Base-by-base conservation (phyloP, 1,284 basidiomycete species). In the Trametes pubescens region DNA sequence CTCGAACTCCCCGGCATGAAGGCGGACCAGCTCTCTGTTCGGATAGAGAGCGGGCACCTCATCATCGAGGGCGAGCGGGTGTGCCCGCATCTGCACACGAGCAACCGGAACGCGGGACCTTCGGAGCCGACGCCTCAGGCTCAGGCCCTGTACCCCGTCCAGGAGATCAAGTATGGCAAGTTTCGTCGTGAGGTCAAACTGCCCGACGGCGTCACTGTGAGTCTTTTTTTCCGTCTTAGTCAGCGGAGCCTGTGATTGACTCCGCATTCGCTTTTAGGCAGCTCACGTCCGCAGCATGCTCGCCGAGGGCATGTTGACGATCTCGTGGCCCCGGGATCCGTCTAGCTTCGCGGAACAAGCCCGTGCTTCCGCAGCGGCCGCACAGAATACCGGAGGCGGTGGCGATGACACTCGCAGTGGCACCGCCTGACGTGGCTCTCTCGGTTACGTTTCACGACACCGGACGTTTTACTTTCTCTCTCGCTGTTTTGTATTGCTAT, bases 1-100 rank as follows among this genome's bases (percentile, higher is more conserved):
- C 81, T 88, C 64, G 87, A 89, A 69, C 72, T 88, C 6, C 86
- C 87, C 22, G 86, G 86, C 8, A 77, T 88, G 56, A 80, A 80
- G 61, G 80, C 77, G n/a, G 73, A 79, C 10, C 81, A 86, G 37
- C 75, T 88, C 4, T 73, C 76, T 1, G 74, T 88, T 1, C 74
- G 79, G 35, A 74, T 87, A 29, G 76, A 78, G 47, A 76, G 80
- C 7, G 79, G 78, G 7, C 68, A 73, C 21, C 77, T 88, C 51
- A 71, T 83, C 16, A 72, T 88, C 26, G 73, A 76, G 9, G 86
- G 86, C 26, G 76, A 79, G 55, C 80, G 86, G 71, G 67, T 11
- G 69, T 75, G 56, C 59, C 72, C 58, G 57, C 71, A 38, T 32
- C 54, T 69, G 35, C 64, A 65, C 43, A 21, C 40, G 14, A 26